Conservation (phyloP, 148 eudicot genomes). For the Vaccinium darrowii region DNA sequence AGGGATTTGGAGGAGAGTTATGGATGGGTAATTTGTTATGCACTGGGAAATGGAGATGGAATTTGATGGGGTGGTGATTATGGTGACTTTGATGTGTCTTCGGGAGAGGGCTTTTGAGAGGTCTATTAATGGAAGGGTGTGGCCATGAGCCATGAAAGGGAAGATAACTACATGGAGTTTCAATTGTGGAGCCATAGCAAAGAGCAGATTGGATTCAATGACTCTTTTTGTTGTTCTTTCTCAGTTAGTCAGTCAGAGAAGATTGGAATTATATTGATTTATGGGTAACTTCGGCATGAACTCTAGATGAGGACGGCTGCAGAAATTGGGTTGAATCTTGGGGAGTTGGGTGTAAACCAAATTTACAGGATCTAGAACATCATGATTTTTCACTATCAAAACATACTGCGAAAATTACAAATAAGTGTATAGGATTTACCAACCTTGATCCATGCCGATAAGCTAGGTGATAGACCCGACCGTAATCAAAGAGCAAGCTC, state of each 20-base stretch:
- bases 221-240: background rate
- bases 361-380: too few relatives aligned
- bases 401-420: too few relatives aligned
- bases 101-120: constrained; percentile 30
- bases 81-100: constrained; percentile 19
- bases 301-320: too few relatives aligned
- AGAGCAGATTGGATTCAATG: background rate
- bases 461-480: too few relatives aligned
- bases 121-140: constrained; percentile 34
- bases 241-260: background rate
- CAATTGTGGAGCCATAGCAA: constrained; percentile 22
- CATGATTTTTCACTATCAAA: too few relatives aligned
- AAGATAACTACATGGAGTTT: constrained; percentile 25
- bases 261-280: background rate
- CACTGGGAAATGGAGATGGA: constrained; percentile 12
- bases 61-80: constrained; percentile 28
- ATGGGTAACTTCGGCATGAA: too few relatives aligned
- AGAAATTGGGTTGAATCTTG: too few relatives aligned
- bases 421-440: too few relatives aligned
- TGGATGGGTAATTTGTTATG: constrained; percentile 7
- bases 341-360: too few relatives aligned
- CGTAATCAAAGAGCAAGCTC: too few relatives aligned
- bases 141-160: constrained; percentile 43
- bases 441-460: too few relatives aligned
- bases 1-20: constrained; percentile 20